Base-by-base conservation (phyloP, 2,329 filamentous ascomycete species). In the Celoporthe dispersa region DNA sequence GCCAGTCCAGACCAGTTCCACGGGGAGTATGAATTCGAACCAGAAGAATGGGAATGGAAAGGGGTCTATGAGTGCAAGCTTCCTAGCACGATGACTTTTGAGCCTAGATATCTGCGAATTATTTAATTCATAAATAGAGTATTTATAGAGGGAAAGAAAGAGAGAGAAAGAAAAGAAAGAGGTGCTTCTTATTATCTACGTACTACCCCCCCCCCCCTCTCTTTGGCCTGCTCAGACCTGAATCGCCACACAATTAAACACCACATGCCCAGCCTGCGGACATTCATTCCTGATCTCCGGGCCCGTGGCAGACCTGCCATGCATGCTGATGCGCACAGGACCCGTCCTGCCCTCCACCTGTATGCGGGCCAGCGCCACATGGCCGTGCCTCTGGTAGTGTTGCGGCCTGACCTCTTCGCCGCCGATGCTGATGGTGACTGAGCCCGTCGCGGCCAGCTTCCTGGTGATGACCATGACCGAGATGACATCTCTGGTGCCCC, bases 401-500 rank as follows among this genome's bases (percentile, higher is more conserved):
- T 75, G 75, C 7, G 77, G 73, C 22, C 70, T 74, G 66, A 80
- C 78, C 14, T 76, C 75, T 70, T 77, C 76, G 28, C 76, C 77
- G 3, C 82, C 83, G 51, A 84, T 81, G 9, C 75, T 73, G 64
- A 84, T 76, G 0, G 74, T 78, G 64, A 84, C 79, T 3, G 76
- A 75, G n/a, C n/a, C n/a, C 6, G 77, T 76, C 4, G 78, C 2
- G 2, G 37, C 12, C 2, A 2, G 57, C 16, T 75, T 73, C 63
- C 76, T 78, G 16, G 78, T 78, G n/a, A 81, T 70, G 11, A 77
- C 76, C 66, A 85, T 80, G 57, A 84, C 76, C 35, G 84, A 86
- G 25, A 86, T 75, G 22, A 81, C 79, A 55, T 86, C 84, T 68
- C 81, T 75, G 1, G 80, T 79, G 19, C 82, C 80, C 6, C 77